Evolutionary conservation across 179 eudicot species (phyloP).

Genomic region (Kewa caespitosa): DNA sequence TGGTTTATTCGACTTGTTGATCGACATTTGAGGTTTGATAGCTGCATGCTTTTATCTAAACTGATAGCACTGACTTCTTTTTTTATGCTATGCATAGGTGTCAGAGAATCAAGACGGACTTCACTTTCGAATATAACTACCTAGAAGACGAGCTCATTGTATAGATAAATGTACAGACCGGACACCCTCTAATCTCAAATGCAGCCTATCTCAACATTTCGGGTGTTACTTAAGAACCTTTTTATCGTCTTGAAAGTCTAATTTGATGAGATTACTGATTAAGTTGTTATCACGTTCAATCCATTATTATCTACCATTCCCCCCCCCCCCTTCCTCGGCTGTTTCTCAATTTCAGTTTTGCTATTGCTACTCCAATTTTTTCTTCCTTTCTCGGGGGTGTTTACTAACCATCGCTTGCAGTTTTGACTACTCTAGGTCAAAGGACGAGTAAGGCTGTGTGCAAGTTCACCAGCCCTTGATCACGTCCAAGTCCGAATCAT

Average conservation of each 20-base stretch:
- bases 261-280: background rate
- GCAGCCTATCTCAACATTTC: background rate
- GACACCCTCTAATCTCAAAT: background rate
- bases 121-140: slow-evolving; percentile 83
- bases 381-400: background rate
- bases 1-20: background rate
- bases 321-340: background rate
- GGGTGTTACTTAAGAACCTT: background rate
- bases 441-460: no score
- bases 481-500: no score
- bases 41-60: background rate
- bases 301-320: background rate
- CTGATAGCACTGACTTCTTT: slow-evolving; percentile 1
- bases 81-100: slow-evolving; percentile 55
- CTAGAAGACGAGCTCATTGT: slow-evolving; percentile 90
- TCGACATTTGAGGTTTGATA: no score
- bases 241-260: background rate
- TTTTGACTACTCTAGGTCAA: no score
- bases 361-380: background rate
- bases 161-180: slow-evolving; percentile 43
- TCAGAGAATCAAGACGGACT: slow-evolving; percentile 87
- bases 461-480: no score
- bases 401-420: no score
- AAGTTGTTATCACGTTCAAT: background rate
- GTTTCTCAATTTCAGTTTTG: background rate